Percentiles rank a stretch among this genome's conserved stretches.
Evolutionary conservation across 257 asterid species (phyloP).

Genomic region (Fraxinus anomala): DNA sequence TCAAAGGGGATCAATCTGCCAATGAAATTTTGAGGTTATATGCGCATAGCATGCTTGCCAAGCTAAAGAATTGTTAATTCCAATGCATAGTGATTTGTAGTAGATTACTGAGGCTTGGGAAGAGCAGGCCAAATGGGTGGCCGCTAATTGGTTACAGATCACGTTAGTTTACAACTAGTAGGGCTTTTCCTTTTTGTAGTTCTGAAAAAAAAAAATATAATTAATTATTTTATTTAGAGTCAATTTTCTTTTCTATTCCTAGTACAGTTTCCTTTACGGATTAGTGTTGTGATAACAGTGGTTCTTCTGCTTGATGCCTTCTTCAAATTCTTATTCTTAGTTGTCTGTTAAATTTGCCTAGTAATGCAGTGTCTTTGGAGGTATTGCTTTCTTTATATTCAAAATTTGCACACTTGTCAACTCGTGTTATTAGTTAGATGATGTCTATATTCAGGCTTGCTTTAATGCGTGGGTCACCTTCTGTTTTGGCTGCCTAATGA

Average conservation of each 20-base stretch:
- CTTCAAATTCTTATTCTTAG: not conserved
- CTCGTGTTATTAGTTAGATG: not conserved
- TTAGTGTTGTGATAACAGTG: slow-evolving; percentile 33
- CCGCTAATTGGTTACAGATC: slow-evolving; percentile 39
- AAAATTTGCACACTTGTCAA: not conserved
- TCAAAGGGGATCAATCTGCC: slow-evolving; percentile 31
- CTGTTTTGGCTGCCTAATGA: not conserved
- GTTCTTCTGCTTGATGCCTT: slow-evolving; percentile 1
- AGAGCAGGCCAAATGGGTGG: slow-evolving; percentile 43
- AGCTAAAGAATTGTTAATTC: slow-evolving; percentile 27
- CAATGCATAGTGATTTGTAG: slow-evolving; percentile 26
- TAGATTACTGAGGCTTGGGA: slow-evolving; percentile 27
- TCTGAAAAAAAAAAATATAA: slow-evolving; percentile 43
- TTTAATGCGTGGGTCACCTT: not conserved
- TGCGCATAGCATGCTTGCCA: slow-evolving; percentile 38
- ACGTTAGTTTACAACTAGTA: slow-evolving; percentile 39
- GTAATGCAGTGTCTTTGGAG: not conserved
- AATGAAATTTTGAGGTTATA: slow-evolving; percentile 46
- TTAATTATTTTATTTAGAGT: slow-evolving; percentile 52
- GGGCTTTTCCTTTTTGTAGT: slow-evolving; percentile 46
- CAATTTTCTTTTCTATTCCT: slow-evolving; percentile 36
- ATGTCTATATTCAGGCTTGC: not conserved
- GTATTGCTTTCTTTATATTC: not conserved
- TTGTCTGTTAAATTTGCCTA: not conserved
- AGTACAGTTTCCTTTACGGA: slow-evolving; percentile 37